Evolutionary conservation across 768 basidiomycete species (phyloP), one percentile per base, ranked within the genome.

Genomic region (Leccinum olivaceopallidum): DNA sequence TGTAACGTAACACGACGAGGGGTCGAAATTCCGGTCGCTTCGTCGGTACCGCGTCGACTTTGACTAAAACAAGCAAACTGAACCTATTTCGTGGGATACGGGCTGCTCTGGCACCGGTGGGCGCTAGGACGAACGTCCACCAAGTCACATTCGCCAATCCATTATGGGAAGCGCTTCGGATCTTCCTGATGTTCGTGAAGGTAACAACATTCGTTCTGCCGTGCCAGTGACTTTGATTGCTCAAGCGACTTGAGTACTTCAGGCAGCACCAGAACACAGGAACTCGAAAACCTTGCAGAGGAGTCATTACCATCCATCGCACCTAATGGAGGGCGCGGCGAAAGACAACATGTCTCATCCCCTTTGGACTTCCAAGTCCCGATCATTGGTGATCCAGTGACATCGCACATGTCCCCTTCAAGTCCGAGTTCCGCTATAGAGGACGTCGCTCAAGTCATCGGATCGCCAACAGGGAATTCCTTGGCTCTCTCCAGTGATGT

Each of bases 101-200:
- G 26, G 9, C 30, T 39, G 13, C 26, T 50, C 42, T 34, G 26
- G 3, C 30, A 24, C 36, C 54, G 59, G 55, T 30, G 9, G 26
- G 37, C 55, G 37, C 37, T 26, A 24, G 28, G 55, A 69, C 55
- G 60, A 37, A 53, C 32, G n/a, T 51, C 20, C 42, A 55, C 32
- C 39, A 62, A 55, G 48, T 18, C 20, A 7, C 24, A 7, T 22
- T n/a, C 47, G n/a, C 48, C 42, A 59, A 55, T 54, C 30, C 24
- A 48, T 14, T 34, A 52, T 53, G 37, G 54, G 58, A 47, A 32
- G 44, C 7, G 47, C 24, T 20, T 18, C 53, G 4, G 30, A 37
- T 32, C 42, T 44, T 26, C 14, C 56, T 48, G 53, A 28, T 44
- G 7, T 30, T 47, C 20, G 30, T 60, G 52, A 20, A n/a, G 34